Conservation (phyloP, 768 basidiomycete species). For the Rubroboletus pulcherrimus region DNA sequence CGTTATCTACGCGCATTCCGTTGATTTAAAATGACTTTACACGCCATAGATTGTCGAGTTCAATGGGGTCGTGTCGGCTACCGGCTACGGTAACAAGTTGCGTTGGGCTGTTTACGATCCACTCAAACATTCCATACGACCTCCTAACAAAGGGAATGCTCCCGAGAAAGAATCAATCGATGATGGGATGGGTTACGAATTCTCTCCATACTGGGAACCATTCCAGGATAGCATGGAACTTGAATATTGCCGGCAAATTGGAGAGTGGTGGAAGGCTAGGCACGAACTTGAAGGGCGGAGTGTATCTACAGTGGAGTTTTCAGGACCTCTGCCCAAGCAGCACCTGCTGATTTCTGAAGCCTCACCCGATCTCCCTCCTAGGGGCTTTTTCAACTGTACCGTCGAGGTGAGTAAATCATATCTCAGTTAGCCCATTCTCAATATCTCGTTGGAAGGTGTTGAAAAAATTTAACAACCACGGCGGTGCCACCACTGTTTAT, state of each 20-base stretch:
- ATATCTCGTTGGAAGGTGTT: constrained; percentile 41
- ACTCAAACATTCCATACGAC: constrained; percentile 33
- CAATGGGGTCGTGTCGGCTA: constrained; percentile 32
- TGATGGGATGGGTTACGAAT: constrained; percentile 36
- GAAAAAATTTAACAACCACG: constrained; percentile 37
- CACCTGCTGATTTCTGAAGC: constrained; percentile 53
- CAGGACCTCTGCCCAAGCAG: constrained; percentile 20
- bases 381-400: constrained; percentile 60
- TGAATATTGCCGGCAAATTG: constrained; percentile 40
- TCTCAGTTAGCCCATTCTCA: not conserved
- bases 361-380: constrained; percentile 40
- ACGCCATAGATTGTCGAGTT: constrained; percentile 32
- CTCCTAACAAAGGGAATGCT: constrained; percentile 35
- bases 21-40: not conserved
- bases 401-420: constrained; percentile 45
- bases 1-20: not conserved
- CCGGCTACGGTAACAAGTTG: constrained; percentile 45
- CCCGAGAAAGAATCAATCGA: constrained; percentile 34
- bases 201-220: constrained; percentile 45
- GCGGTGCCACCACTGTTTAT: constrained; percentile 44
- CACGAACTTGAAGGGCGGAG: constrained; percentile 19
- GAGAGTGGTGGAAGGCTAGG: constrained; percentile 50
- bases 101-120: constrained; percentile 56
- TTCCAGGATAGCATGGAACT: constrained; percentile 34
- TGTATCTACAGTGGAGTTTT: constrained; percentile 12